Evolutionary conservation across 2,329 filamentous ascomycete genomes (phyloP).

Genomic region (Sporothrix pallida): DNA sequence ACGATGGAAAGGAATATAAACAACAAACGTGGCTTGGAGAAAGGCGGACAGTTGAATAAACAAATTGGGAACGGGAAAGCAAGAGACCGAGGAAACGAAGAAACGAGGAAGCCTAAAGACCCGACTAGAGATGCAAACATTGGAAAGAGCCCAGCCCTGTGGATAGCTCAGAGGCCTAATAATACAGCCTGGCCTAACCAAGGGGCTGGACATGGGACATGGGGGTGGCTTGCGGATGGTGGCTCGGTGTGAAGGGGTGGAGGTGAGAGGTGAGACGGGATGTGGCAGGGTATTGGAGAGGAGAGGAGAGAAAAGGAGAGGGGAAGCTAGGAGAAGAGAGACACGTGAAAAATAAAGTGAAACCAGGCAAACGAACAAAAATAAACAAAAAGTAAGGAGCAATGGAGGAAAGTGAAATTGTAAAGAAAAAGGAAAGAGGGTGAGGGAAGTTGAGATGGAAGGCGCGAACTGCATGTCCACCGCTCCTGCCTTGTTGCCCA

Average conservation of each 20-base stretch:
- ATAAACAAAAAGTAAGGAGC: background rate
- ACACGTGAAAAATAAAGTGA: background rate
- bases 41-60: background rate
- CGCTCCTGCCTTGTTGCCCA: slow-evolving; percentile 18
- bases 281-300: slow-evolving; percentile 8
- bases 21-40: background rate
- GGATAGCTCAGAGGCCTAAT: background rate
- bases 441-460: background rate
- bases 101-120: background rate
- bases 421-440: background rate
- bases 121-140: background rate
- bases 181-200: background rate
- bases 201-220: background rate
- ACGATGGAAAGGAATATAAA: background rate
- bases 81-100: background rate
- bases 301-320: background rate
- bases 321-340: background rate
- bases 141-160: background rate
- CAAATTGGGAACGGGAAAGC: background rate
- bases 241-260: background rate
- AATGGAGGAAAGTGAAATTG: background rate
- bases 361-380: background rate
- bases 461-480: background rate
- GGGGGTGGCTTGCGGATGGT: background rate
- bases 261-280: slow-evolving; percentile 12